A percentile compares a stretch with the other conserved stretches of the same genome.
Evolutionary conservation across 2,329 filamentous ascomycete species (phyloP).

Genomic region (Ophiostoma tasmaniense): DNA sequence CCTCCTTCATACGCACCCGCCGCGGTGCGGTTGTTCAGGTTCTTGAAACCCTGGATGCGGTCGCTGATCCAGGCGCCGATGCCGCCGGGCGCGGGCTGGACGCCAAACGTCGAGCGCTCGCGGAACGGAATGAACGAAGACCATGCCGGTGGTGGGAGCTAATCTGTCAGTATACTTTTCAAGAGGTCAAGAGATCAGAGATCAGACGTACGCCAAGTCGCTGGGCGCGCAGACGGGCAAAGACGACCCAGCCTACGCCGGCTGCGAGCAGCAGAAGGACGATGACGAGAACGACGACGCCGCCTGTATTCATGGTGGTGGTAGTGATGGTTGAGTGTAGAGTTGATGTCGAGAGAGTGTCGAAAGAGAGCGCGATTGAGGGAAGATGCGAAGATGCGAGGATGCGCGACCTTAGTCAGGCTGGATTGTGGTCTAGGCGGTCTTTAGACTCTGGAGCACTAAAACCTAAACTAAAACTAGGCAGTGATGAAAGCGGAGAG

Average conservation of each 20-base stretch:
- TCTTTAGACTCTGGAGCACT: no score
- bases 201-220: constrained; percentile 66
- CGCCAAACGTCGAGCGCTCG: constrained; percentile 40
- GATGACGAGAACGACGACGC: constrained; percentile 66
- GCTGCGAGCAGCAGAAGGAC: constrained; percentile 51
- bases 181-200: no score
- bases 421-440: neutral
- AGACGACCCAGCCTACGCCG: constrained; percentile 59
- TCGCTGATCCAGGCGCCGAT: constrained; percentile 65
- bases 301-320: constrained; percentile 46
- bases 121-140: constrained; percentile 65
- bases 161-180: constrained; percentile 8
- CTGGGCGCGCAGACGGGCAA: constrained; percentile 62
- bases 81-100: constrained; percentile 51
- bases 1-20: constrained; percentile 62
- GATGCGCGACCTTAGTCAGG: neutral
- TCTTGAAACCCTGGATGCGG: constrained; percentile 54
- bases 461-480: neutral
- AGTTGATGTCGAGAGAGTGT: no score
- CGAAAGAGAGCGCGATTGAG: neutral
- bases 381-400: neutral
- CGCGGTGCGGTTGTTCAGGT: constrained; percentile 53
- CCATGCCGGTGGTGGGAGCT: constrained; percentile 62
- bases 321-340: neutral
- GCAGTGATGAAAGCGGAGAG: neutral